Evolutionary conservation across 192 early-diverging fungal genomes (phyloP).

Genomic region (Entomortierella parvispora): DNA sequence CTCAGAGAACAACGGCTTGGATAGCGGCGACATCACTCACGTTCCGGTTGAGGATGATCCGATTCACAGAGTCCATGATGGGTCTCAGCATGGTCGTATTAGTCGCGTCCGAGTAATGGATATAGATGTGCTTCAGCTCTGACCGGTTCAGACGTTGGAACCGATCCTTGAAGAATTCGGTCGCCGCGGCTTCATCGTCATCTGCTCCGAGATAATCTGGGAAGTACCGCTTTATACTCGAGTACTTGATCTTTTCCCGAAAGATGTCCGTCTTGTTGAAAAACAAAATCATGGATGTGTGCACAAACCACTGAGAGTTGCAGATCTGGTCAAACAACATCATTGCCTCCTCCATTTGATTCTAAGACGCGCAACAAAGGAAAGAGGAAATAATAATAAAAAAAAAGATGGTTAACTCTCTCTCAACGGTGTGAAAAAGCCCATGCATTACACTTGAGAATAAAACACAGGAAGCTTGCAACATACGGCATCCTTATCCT

Average conservation of each 20-base stretch:
- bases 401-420: slow-evolving; percentile 6
- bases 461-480: not conserved
- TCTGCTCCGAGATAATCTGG: slow-evolving; percentile 60
- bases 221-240: slow-evolving; percentile 61
- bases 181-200: slow-evolving; percentile 34
- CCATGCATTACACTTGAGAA: not conserved
- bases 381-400: not conserved
- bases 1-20: not conserved
- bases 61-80: slow-evolving; percentile 56
- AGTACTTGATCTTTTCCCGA: slow-evolving; percentile 57
- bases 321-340: slow-evolving; percentile 70
- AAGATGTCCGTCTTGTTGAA: slow-evolving; percentile 74
- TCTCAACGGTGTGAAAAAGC: not conserved
- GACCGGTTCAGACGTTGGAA: slow-evolving; percentile 57
- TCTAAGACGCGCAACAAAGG: slow-evolving; percentile 23
- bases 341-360: slow-evolving; percentile 70
- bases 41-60: slow-evolving; percentile 41
- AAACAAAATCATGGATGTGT: slow-evolving; percentile 70
- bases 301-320: slow-evolving; percentile 69
- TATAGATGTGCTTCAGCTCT: slow-evolving; percentile 60
- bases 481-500: slow-evolving; percentile 60
- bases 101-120: slow-evolving; percentile 64
- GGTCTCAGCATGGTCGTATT: slow-evolving; percentile 59
- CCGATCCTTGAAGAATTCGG: slow-evolving; percentile 54
- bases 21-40: slow-evolving; percentile 8